Conservation (phyloP, 228 moss, liverwort and hornwort species). For the Sphagnum fallax region DNA sequence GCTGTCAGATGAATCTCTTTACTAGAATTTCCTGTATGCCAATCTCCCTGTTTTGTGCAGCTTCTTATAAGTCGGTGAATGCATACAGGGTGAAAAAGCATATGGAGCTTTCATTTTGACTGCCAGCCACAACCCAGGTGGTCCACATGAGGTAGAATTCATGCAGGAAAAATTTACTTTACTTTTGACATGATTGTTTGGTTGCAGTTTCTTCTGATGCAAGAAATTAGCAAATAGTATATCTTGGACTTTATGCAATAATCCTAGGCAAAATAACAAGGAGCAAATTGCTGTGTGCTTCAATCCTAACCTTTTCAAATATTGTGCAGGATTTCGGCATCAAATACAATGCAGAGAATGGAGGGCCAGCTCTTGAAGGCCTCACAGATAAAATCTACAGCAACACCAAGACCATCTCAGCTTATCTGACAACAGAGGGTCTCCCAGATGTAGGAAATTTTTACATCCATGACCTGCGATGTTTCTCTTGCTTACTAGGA, state of each 20-base stretch:
- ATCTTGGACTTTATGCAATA: too few relatives aligned
- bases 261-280: too few relatives aligned
- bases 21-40: too few relatives aligned
- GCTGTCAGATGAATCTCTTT: too few relatives aligned
- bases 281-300: too few relatives aligned
- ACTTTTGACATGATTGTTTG: not conserved
- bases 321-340: slow-evolving; percentile 73
- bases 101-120: slow-evolving; percentile 94
- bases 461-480: not conserved
- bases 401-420: slow-evolving; percentile 47
- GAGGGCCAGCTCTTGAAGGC: slow-evolving; percentile 73
- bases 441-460: slow-evolving; percentile 47
- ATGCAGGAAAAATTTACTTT: not conserved
- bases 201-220: not conserved
- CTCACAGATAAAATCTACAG: slow-evolving; percentile 68
- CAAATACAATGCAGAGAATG: slow-evolving; percentile 88
- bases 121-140: slow-evolving; percentile 97
- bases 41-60: too few relatives aligned
- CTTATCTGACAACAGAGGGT: slow-evolving; percentile 49
- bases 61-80: too few relatives aligned
- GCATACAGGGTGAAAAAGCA: slow-evolving; percentile 72
- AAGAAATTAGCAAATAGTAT: not conserved
- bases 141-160: slow-evolving; percentile 66
- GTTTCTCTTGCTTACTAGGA: not conserved
- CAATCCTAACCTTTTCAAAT: not conserved